Conservation (phyloP, 2,329 filamentous ascomycete genomes). For the Stachybotrys elegans region DNA sequence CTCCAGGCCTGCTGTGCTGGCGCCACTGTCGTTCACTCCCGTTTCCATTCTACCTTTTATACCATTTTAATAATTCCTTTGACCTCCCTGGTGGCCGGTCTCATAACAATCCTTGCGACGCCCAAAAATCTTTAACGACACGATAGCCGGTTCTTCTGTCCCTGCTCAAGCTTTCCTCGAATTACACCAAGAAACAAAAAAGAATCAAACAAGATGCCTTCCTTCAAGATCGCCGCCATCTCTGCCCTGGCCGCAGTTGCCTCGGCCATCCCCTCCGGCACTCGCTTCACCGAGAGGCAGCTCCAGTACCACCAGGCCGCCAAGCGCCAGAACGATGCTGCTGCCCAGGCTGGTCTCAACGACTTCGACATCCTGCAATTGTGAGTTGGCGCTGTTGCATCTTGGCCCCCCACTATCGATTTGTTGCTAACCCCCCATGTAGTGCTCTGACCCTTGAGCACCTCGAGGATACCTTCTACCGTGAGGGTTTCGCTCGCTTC, state of each 20-base stretch:
- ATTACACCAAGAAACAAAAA: constrained; percentile 9
- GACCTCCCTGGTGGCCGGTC: background rate
- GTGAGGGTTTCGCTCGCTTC: constrained; percentile 64
- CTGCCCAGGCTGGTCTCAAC: constrained; percentile 38
- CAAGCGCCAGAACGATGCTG: constrained; percentile 46
- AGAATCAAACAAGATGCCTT: constrained; percentile 26
- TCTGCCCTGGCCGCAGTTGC: constrained; percentile 39
- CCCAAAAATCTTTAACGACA: too few relatives aligned
- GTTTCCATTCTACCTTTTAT: background rate
- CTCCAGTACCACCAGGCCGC: constrained; percentile 40
- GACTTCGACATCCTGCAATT: constrained; percentile 56
- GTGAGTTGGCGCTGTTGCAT: constrained; percentile 30
- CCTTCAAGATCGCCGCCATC: constrained; percentile 35
- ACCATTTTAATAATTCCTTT: constrained; percentile 1
- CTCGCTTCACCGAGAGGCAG: constrained; percentile 39
- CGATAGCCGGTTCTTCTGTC: background rate
- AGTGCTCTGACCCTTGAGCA: constrained; percentile 67
- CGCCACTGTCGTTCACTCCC: constrained; percentile 9
- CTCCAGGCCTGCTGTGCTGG: constrained; percentile 11
- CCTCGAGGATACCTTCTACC: constrained; percentile 69
- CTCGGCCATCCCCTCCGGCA: constrained; percentile 40
- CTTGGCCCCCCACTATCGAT: background rate
- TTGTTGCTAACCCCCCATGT: background rate
- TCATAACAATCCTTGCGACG: too few relatives aligned
- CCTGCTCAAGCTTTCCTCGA: background rate